phyloP scores from a whole-genome alignment of 2,329 filamentous ascomycete genomes.

The Arthroderma sp. region DNA sequence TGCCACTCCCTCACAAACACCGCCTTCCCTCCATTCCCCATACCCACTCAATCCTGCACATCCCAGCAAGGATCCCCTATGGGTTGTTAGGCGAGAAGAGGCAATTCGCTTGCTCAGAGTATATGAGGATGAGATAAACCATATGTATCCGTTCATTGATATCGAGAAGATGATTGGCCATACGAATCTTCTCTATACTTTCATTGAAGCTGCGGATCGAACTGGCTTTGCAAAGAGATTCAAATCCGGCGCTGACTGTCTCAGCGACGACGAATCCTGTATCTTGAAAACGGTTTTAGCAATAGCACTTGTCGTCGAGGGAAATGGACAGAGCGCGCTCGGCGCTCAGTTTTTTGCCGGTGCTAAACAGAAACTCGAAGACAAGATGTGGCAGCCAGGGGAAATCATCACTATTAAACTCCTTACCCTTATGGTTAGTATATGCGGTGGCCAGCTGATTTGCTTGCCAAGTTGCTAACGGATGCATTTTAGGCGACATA shows the following conservation, averaged over 20 bases:
- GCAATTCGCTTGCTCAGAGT: slow-evolving; percentile 64
- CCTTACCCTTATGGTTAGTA: slow-evolving; percentile 22
- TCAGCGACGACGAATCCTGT: slow-evolving; percentile 52
- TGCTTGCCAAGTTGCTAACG: background rate
- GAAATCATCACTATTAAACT: slow-evolving; percentile 47
- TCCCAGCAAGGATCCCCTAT: slow-evolving; percentile 59
- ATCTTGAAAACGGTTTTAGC: slow-evolving; percentile 75
- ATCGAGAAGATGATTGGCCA: slow-evolving; percentile 60
- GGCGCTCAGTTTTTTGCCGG: slow-evolving; percentile 62
- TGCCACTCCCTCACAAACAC: slow-evolving; percentile 37
- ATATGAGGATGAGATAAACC: slow-evolving; percentile 79
- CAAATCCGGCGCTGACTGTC: slow-evolving; percentile 43
- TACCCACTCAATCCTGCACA: slow-evolving; percentile 27
- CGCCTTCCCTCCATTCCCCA: slow-evolving; percentile 23
- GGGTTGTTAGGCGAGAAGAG: slow-evolving; percentile 64
- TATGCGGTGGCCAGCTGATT: background rate
- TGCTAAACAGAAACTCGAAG: slow-evolving; percentile 59
- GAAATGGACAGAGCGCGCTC: slow-evolving; percentile 61
- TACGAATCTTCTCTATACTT: slow-evolving; percentile 54
- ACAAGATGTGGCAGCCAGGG: slow-evolving; percentile 43
- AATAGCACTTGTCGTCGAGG: slow-evolving; percentile 63
- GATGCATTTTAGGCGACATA: slow-evolving; percentile 47
- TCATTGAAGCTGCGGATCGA: slow-evolving; percentile 54
- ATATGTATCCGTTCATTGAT: slow-evolving; percentile 81
- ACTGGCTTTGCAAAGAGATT: slow-evolving; percentile 44